phyloP scores from a whole-genome alignment of 257 asterid genomes.

The Capsicum chinense region DNA sequence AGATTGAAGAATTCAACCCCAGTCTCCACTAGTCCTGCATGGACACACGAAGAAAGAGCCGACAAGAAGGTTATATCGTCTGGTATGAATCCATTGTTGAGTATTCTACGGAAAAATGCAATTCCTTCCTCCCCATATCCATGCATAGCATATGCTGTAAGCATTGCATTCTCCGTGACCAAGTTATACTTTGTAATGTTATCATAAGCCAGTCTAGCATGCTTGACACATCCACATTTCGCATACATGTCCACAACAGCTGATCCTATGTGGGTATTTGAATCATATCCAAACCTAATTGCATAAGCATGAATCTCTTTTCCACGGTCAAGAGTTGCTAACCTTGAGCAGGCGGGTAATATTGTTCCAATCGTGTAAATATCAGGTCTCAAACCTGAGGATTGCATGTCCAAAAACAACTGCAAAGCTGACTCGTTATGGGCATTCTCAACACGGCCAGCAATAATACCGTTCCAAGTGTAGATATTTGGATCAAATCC shows the following conservation, averaged over 20 bases:
- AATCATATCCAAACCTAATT: constrained; percentile 57
- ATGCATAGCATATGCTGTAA: constrained; percentile 76
- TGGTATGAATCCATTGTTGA: constrained; percentile 56
- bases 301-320: constrained; percentile 74
- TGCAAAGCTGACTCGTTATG: constrained; percentile 62
- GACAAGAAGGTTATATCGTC: constrained; percentile 72
- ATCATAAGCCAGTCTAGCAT: constrained; percentile 48
- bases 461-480: constrained; percentile 80
- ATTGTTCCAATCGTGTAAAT: constrained; percentile 67
- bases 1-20: constrained; percentile 61
- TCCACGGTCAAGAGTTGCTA: constrained; percentile 63
- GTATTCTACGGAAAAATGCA: constrained; percentile 55
- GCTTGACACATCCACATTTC: constrained; percentile 67
- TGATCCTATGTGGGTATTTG: constrained; percentile 58
- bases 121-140: constrained; percentile 76
- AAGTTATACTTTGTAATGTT: constrained; percentile 46
- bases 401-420: constrained; percentile 59
- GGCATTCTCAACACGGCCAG: constrained; percentile 63
- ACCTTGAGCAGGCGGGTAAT: constrained; percentile 61
- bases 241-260: constrained; percentile 80
- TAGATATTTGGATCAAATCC: constrained; percentile 68
- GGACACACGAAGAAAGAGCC: constrained; percentile 75
- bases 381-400: constrained; percentile 64
- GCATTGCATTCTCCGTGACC: constrained; percentile 75
- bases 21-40: constrained; percentile 64